Base-by-base conservation (phyloP, 495 filamentous ascomycete genomes). In the Cairneyella variabilis region DNA sequence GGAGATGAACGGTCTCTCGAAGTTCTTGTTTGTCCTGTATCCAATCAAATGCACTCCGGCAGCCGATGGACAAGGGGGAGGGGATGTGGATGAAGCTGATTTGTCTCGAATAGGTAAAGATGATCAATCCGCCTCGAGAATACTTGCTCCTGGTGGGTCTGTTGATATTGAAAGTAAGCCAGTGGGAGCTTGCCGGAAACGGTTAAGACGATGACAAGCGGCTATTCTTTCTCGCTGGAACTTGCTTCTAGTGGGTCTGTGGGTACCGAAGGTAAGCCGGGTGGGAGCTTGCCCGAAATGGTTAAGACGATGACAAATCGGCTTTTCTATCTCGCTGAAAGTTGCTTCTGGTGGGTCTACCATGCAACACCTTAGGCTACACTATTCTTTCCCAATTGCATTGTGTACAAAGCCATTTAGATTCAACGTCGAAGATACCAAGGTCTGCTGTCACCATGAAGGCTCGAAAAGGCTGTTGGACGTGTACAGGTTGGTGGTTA, bases 401-500 rank as follows among this genome's bases (percentile, higher is more conserved):
- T 47, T 17, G 44, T 47, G 9, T 47, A 28, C 27, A 26, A 47
- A 47, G 44, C 7, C 44, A 18, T 47, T 28, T 27, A 18, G 47
- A 49, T 49, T 39, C 47, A 49, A 38, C 7, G 11, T 10, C 26
- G 28, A 49, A 48, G 23, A 49, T 9, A 49, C 18, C 47, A 30
- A 49, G n/a, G 47, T 8, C 47, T 49, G 3, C 25, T 28, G 52
- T 43, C 9, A 50, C 23, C 7, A 59, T 45, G 30, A 58, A 55
- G 25, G 40, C 55, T 25, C 40, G 51, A 42, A 58, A 46, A 50
- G 51, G 60, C 21, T 65, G 63, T 53, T 53, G 57, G 53, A 65
- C 63, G 27, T 65, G 63, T 56, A 60, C 39, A 65, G 53, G 63
- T 62, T 48, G 30, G 55, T 55, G 22, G 34, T 48, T 17, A 14